A percentile compares a stretch with the other conserved stretches of the same genome.
These are phyloP conservation scores for Penicillium sp. DNA, from an alignment of 2,329 filamentous ascomycete genomes.

Conservation along the genomic window DNA sequence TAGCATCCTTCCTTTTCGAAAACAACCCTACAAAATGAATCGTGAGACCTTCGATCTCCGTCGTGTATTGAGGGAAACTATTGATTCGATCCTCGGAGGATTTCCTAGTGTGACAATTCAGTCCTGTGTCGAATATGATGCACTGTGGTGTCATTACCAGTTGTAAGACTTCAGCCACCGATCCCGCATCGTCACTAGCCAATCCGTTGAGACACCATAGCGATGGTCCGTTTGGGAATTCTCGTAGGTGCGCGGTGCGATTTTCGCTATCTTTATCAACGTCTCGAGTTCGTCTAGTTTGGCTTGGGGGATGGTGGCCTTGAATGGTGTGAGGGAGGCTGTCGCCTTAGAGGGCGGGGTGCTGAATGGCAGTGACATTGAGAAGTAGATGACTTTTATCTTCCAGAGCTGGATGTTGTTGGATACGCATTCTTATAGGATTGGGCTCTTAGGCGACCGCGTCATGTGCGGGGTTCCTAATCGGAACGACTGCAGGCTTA, in stretches of 20 bases:
- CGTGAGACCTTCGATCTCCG: slow-evolving; percentile 34
- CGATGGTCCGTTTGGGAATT: slow-evolving; percentile 37
- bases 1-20: slow-evolving; percentile 39
- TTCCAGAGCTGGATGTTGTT: background rate
- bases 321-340: slow-evolving; percentile 37
- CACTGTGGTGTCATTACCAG: slow-evolving; percentile 37
- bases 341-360: slow-evolving; percentile 31
- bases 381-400: background rate
- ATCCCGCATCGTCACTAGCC: slow-evolving; percentile 37
- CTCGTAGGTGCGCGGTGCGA: slow-evolving; percentile 45
- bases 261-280: slow-evolving; percentile 41
- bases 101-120: slow-evolving; percentile 17
- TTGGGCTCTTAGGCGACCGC: background rate
- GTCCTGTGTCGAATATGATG: slow-evolving; percentile 12
- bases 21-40: slow-evolving; percentile 46
- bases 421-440: background rate
- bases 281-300: slow-evolving; percentile 41
- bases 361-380: slow-evolving; percentile 23
- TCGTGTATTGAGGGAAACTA: slow-evolving; percentile 44
- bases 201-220: slow-evolving; percentile 43
- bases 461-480: slow-evolving; percentile 2
- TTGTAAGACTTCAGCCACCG: slow-evolving; percentile 42
- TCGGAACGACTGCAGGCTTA: background rate
- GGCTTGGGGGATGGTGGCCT: slow-evolving; percentile 36
- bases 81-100: slow-evolving; percentile 40